Evolutionary conservation across 108 stramenopile species (phyloP).

Genomic region (Conticribra weissflogii): DNA sequence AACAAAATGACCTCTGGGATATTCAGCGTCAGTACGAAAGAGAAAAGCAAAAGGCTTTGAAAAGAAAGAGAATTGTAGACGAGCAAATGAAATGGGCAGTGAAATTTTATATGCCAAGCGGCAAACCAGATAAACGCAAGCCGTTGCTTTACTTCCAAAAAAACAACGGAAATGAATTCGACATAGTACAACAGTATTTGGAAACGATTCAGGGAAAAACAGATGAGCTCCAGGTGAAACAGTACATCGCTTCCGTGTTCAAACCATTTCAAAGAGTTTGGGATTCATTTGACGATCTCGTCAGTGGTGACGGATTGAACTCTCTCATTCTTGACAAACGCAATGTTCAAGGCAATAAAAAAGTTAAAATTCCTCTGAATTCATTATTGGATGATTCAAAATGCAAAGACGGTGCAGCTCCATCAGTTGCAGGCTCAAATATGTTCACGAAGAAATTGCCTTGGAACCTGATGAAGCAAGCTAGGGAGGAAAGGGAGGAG

Average conservation of each 20-base stretch:
- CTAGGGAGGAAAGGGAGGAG: background rate
- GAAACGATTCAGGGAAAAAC: constrained; percentile 7
- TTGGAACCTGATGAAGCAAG: background rate
- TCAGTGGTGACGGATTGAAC: background rate
- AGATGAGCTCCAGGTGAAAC: constrained; percentile 3
- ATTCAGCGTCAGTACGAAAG: constrained; percentile 33
- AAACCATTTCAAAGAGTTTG: constrained; percentile 29
- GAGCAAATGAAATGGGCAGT: constrained; percentile 44
- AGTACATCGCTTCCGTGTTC: constrained; percentile 14
- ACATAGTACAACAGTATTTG: constrained; percentile 16
- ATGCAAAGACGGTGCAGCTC: background rate
- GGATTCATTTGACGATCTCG: constrained; percentile 12
- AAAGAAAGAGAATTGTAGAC: constrained; percentile 19
- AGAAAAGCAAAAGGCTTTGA: constrained; percentile 20
- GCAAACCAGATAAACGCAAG: constrained; percentile 44
- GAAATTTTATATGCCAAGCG: constrained; percentile 30
- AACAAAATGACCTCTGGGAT: constrained; percentile 42
- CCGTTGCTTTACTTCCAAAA: background rate
- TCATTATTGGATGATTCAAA: background rate
- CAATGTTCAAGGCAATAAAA: background rate
- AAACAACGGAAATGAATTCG: background rate
- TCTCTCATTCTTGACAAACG: background rate
- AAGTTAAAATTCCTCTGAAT: background rate
- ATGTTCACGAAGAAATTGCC: background rate
- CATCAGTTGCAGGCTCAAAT: background rate